phyloP scores from a whole-genome alignment of 2,329 filamentous ascomycete genomes.

The Hypoxylon sp. region DNA sequence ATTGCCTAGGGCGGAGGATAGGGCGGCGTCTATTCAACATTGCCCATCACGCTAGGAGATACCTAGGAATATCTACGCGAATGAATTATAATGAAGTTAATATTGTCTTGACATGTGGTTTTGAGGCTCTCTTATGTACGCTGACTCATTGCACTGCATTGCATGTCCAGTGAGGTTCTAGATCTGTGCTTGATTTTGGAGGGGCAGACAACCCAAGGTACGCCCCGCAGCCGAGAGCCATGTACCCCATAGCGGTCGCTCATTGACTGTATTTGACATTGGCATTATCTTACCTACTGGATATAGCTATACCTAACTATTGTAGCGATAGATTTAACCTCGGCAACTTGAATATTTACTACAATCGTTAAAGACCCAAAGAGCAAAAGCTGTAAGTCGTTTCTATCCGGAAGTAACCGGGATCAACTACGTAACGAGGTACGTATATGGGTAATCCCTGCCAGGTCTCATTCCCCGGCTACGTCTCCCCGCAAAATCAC shows the following conservation, averaged over 20 bases:
- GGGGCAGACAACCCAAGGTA: background rate
- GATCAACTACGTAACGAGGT: conserved; percentile 21
- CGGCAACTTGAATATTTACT: conserved; percentile 14
- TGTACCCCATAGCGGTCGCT: background rate
- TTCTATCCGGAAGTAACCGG: conserved; percentile 43
- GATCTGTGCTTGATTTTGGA: conserved; percentile 8
- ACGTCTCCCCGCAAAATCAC: conserved; percentile 68
- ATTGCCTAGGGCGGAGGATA: conserved; percentile 5
- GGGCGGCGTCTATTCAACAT: conserved; percentile 34
- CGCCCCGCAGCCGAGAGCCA: conserved; percentile 22
- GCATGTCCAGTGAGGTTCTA: conserved; percentile 26
- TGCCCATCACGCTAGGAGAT: conserved; percentile 5
- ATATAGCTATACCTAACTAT: conserved; percentile 4
- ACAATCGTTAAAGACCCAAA: conserved; percentile 23
- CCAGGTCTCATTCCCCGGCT: conserved; percentile 34
- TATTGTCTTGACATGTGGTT: conserved; percentile 12
- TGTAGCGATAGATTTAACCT: conserved; percentile 17
- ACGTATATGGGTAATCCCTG: conserved; percentile 28
- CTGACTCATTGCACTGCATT: conserved; percentile 11
- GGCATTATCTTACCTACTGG: conserved; percentile 3
- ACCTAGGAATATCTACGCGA: background rate
- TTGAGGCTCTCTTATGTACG: background rate
- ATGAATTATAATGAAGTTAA: conserved; percentile 14
- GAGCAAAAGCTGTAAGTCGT: conserved; percentile 20
- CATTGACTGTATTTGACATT: conserved; percentile 9